Evolutionary conservation across 768 basidiomycete genomes (phyloP).

Genomic region (Lactarius evosmus): DNA sequence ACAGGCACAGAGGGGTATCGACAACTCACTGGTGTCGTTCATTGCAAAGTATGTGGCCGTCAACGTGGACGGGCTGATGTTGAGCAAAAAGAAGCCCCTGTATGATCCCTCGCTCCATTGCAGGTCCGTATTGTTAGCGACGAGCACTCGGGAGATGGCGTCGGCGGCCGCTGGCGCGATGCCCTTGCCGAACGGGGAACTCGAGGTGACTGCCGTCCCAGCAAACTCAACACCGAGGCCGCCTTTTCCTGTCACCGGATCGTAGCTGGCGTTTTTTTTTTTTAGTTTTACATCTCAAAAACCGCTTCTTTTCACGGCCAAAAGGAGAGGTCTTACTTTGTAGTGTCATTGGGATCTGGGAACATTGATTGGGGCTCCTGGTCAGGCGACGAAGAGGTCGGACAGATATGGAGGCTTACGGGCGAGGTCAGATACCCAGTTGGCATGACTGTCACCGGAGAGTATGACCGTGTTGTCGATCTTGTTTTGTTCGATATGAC

Average conservation of each 20-base stretch:
- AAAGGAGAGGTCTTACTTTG: slow-evolving; percentile 33
- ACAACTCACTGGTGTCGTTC: slow-evolving; percentile 43
- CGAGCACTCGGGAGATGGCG: slow-evolving; percentile 37
- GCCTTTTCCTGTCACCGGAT: slow-evolving; percentile 47
- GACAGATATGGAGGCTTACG: slow-evolving; percentile 36
- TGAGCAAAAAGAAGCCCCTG: slow-evolving; percentile 58
- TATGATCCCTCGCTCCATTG: slow-evolving; percentile 61
- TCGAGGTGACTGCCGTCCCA: slow-evolving; percentile 56
- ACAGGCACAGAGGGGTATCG: neutral
- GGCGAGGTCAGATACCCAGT: slow-evolving; percentile 58
- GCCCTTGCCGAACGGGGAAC: slow-evolving; percentile 44
- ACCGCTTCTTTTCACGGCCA: neutral
- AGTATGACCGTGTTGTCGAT: slow-evolving; percentile 55
- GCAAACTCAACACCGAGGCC: slow-evolving; percentile 60
- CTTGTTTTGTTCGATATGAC: slow-evolving; percentile 47
- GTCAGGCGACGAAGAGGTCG: neutral
- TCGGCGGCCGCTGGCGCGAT: slow-evolving; percentile 42
- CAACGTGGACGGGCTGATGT: slow-evolving; percentile 43
- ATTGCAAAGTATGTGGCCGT: slow-evolving; percentile 57
- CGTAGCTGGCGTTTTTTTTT: slow-evolving; percentile 42
- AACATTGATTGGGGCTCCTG: neutral
- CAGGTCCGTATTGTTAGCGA: slow-evolving; percentile 45
- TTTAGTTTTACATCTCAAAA: neutral
- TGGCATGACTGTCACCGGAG: slow-evolving; percentile 62
- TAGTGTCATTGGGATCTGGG: slow-evolving; percentile 49